phyloP scores from a whole-genome alignment of 352 stramenopile genomes.

The Thalassiosira hispida region DNA sequence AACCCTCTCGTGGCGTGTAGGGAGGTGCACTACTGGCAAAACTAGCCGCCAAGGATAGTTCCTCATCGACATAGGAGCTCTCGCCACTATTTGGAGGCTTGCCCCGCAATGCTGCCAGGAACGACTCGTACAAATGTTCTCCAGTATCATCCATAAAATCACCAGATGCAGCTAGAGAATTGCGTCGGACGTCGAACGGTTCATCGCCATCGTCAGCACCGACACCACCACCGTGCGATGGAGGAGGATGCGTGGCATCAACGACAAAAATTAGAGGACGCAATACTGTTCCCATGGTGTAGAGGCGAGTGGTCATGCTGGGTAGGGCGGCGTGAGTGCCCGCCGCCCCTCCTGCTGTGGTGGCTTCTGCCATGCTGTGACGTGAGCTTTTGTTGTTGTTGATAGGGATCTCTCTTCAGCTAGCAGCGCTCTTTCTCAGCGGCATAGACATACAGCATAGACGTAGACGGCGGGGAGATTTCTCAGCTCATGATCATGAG shows the following conservation, averaged over 20 bases:
- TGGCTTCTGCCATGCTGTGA: too few species aligned
- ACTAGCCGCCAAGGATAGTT: not conserved
- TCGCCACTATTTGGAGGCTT: not conserved
- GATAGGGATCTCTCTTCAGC: too few species aligned
- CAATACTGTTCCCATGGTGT: not conserved
- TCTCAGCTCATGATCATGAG: too few species aligned
- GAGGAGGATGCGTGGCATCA: slow-evolving; percentile 6
- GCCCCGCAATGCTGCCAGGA: slow-evolving; percentile 25
- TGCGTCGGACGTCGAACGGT: slow-evolving; percentile 9
- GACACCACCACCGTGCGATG: not conserved
- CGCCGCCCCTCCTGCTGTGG: too few species aligned
- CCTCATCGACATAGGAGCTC: not conserved
- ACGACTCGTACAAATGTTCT: slow-evolving; percentile 14
- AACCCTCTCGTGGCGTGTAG: too few species aligned
- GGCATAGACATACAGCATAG: too few species aligned
- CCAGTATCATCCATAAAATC: not conserved
- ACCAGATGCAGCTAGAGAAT: not conserved
- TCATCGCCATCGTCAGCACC: slow-evolving; percentile 10
- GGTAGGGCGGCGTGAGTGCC: too few species aligned
- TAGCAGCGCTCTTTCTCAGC: too few species aligned
- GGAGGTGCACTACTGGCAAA: not conserved
- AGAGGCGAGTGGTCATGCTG: not conserved
- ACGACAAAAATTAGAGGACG: slow-evolving; percentile 41
- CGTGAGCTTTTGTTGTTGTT: too few species aligned
- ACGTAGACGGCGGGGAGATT: too few species aligned